A percentile compares a stretch with the other conserved stretches of the same genome.
Conservation (phyloP, 208 protist species). For the Acanthamoeba triangularis region DNA sequence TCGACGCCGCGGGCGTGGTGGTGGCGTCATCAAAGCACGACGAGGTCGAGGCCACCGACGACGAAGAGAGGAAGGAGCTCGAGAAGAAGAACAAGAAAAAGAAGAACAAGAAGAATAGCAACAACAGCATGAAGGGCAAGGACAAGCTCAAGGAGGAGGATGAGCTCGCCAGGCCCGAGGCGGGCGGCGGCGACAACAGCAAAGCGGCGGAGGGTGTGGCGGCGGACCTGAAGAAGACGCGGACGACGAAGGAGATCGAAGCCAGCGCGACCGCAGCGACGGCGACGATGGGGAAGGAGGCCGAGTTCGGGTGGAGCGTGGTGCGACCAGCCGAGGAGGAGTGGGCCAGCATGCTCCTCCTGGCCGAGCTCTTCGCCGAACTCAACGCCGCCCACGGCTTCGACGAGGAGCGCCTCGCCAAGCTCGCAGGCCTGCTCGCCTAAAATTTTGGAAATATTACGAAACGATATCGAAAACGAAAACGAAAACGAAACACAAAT, state of each 20-base stretch:
- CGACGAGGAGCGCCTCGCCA: not conserved
- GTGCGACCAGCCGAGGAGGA: not conserved
- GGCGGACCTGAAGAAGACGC: not conserved
- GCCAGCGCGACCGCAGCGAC: not conserved
- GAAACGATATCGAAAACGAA: too few species aligned
- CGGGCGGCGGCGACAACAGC: not conserved
- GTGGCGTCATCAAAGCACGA: not conserved
- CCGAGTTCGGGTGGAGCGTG: constrained; percentile 41
- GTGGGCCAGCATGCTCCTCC: not conserved
- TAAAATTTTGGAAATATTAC: not conserved
- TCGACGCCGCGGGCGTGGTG: not conserved
- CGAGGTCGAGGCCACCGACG: not conserved
- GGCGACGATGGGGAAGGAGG: not conserved
- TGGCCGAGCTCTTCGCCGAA: constrained; percentile 29
- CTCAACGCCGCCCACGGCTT: not conserved
- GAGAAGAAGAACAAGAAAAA: not conserved
- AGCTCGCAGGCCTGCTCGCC: not conserved
- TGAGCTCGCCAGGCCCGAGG: not conserved
- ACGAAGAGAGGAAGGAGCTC: not conserved
- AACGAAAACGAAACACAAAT: not conserved
- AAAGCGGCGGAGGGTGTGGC: not conserved
- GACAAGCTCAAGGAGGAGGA: constrained; percentile 14
- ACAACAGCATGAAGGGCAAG: too few species aligned
- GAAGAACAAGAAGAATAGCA: not conserved
- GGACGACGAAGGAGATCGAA: not conserved